Conservation (phyloP, 441 rosid species). For the Arabidopsis lyrata region DNA sequence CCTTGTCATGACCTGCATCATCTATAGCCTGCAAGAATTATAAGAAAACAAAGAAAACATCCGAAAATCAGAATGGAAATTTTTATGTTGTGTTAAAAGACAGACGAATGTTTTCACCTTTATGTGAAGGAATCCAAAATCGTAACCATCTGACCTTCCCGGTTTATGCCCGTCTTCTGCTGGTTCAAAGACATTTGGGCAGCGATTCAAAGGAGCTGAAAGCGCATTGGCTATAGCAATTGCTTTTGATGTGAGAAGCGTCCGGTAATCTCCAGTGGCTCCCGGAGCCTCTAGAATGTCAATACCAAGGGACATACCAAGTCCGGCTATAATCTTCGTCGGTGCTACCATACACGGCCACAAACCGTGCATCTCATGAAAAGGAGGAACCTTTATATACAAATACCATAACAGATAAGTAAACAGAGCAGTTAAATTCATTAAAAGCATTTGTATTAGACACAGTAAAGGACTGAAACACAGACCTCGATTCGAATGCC, state of each 20-base stretch:
- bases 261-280: constrained; percentile 91
- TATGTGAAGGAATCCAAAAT: constrained; percentile 88
- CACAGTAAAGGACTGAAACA: background rate
- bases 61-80: background rate
- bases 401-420: too few relatives aligned
- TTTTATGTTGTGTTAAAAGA: background rate
- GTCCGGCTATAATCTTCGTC: constrained; percentile 93
- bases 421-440: too few relatives aligned
- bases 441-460: background rate
- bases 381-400: too few relatives aligned
- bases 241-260: constrained; percentile 86
- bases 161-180: constrained; percentile 80
- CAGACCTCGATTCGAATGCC: constrained; percentile 92
- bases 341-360: constrained; percentile 54
- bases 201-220: constrained; percentile 66
- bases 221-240: constrained; percentile 83
- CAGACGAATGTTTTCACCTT: constrained; percentile 54
- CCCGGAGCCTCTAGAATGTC: constrained; percentile 94
- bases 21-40: constrained; percentile 77
- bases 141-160: constrained; percentile 82
- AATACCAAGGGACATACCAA: constrained; percentile 88
- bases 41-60: background rate
- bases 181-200: constrained; percentile 80
- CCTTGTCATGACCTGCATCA: constrained; percentile 98
- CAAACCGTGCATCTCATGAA: too few relatives aligned